Conservation (phyloP, 441 rosid genomes). For the Arabidopsis hybrid region DNA sequence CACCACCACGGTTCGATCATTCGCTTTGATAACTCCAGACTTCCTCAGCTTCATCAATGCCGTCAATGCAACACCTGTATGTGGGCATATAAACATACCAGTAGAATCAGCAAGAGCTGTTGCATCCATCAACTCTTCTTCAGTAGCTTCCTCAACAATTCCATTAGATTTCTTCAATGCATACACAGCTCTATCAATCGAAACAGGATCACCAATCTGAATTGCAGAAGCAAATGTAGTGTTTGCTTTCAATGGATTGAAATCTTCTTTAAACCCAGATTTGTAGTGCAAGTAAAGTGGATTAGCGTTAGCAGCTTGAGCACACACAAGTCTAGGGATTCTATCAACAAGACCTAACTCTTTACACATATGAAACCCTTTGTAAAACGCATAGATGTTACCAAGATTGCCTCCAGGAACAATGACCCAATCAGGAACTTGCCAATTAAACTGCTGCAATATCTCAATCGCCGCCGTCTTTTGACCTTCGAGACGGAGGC, state of each 20-base stretch:
- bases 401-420: slow-evolving; percentile 77
- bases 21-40: slow-evolving; percentile 57
- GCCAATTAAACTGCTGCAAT: slow-evolving; percentile 75
- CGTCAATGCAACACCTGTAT: slow-evolving; percentile 74
- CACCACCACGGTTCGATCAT: slow-evolving; percentile 67
- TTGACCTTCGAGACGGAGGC: slow-evolving; percentile 72
- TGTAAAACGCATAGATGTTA: slow-evolving; percentile 73
- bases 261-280: slow-evolving; percentile 58
- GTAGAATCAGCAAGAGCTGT: slow-evolving; percentile 74
- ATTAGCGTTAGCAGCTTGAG: slow-evolving; percentile 75
- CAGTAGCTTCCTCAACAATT: slow-evolving; percentile 73
- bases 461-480: slow-evolving; percentile 77
- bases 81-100: slow-evolving; percentile 77
- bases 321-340: slow-evolving; percentile 72
- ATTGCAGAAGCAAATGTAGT: slow-evolving; percentile 64
- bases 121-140: slow-evolving; percentile 78
- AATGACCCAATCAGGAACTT: slow-evolving; percentile 77
- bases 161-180: slow-evolving; percentile 63
- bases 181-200: slow-evolving; percentile 67
- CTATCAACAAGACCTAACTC: slow-evolving; percentile 65
- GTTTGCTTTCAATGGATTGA: slow-evolving; percentile 50
- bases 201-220: slow-evolving; percentile 64
- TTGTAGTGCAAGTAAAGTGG: slow-evolving; percentile 70
- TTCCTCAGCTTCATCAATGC: slow-evolving; percentile 66
- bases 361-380: slow-evolving; percentile 71